Evolutionary conservation across 768 basidiomycete genomes (phyloP).

Genomic region (Leccinellum rugosiceps): DNA sequence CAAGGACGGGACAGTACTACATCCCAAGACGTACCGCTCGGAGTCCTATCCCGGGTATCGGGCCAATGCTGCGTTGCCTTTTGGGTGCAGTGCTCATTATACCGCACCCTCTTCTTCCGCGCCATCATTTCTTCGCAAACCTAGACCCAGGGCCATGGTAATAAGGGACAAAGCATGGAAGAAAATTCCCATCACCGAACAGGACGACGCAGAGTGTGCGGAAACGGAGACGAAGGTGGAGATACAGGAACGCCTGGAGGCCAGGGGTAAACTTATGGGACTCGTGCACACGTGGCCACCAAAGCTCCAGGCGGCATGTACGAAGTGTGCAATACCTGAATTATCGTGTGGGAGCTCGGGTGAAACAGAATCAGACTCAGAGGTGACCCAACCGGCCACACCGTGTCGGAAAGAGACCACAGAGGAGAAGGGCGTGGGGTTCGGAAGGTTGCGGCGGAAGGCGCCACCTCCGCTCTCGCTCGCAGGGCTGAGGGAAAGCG

Average conservation of each 20-base stretch:
- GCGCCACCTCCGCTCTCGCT: not conserved
- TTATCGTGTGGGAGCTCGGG: conserved; percentile 14
- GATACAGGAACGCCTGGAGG: not conserved
- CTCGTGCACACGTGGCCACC: conserved; percentile 28
- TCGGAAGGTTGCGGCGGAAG: conserved; percentile 7
- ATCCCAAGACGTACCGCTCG: not conserved
- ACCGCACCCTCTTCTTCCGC: not conserved
- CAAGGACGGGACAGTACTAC: conserved; percentile 17
- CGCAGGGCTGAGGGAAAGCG: not conserved
- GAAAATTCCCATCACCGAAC: conserved; percentile 27
- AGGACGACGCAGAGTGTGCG: conserved; percentile 22
- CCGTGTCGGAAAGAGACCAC: not conserved
- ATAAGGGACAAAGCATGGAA: conserved; percentile 26
- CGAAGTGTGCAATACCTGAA: conserved; percentile 7
- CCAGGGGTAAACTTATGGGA: not conserved
- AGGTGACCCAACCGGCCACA: not conserved
- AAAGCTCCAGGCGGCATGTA: not conserved
- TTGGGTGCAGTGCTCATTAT: not conserved
- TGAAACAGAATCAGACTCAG: conserved; percentile 6
- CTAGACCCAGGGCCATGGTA: not conserved
- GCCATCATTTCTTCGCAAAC: not conserved
- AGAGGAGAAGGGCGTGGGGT: conserved; percentile 4
- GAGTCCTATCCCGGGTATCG: not conserved
- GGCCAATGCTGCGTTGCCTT: too few relatives aligned
- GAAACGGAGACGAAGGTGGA: not conserved